Evolutionary conservation across 306 rosid species (phyloP).

Genomic region (Castanea crenata): DNA sequence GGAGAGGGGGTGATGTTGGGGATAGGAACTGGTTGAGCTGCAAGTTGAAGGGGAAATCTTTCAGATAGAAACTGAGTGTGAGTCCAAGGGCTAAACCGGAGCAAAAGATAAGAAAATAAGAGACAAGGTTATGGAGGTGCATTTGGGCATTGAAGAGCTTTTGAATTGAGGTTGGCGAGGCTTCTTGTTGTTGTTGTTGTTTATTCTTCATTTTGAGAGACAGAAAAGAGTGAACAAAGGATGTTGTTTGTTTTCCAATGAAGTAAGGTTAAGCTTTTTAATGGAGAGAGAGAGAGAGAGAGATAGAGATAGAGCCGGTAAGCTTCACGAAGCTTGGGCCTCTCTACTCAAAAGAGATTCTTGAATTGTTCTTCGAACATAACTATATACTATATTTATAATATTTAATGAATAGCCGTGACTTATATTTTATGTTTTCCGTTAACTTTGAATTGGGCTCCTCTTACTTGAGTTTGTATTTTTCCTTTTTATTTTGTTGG

Average conservation of each 20-base stretch:
- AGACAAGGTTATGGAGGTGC: conserved; percentile 40
- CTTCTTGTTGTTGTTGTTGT: conserved; percentile 20
- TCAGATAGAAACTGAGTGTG: conserved; percentile 40
- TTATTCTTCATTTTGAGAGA: conserved; percentile 29
- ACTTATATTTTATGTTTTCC: too few relatives aligned
- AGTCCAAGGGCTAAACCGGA: conserved; percentile 63
- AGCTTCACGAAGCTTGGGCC: neutral
- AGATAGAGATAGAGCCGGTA: neutral
- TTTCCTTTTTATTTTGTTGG: too few relatives aligned
- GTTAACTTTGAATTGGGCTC: too few relatives aligned
- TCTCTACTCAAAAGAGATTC: neutral
- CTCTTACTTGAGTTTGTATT: too few relatives aligned
- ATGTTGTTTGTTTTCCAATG: conserved; percentile 3
- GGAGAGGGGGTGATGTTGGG: neutral
- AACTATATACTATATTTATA: too few relatives aligned
- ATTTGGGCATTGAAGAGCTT: conserved; percentile 35
- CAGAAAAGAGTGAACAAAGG: neutral
- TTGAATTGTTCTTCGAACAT: neutral
- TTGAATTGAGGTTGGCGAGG: conserved; percentile 14
- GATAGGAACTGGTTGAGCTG: conserved; percentile 23
- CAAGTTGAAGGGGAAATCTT: conserved; percentile 31
- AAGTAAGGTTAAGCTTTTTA: neutral
- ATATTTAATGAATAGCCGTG: too few relatives aligned
- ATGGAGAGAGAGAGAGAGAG: neutral
- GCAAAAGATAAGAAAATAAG: conserved; percentile 41